Evolutionary conservation across 2,329 filamentous ascomycete genomes (phyloP).

Genomic region (Botryotinia globosa): DNA sequence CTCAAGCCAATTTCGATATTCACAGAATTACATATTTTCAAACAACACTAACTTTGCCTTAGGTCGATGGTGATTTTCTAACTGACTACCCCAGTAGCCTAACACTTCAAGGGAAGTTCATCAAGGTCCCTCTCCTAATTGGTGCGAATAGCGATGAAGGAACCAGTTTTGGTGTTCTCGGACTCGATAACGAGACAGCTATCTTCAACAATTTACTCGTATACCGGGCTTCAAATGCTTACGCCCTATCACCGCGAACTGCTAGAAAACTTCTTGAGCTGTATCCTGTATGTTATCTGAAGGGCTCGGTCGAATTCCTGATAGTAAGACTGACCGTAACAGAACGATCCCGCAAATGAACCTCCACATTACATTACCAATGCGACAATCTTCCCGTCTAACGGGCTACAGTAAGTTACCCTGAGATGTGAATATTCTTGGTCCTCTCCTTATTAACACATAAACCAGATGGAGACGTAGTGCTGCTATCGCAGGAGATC

Average conservation of each 20-base stretch:
- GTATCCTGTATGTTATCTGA: constrained; percentile 40
- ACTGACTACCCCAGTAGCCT: constrained; percentile 49
- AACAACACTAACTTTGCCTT: background rate
- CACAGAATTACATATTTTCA: background rate
- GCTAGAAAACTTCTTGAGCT: constrained; percentile 46
- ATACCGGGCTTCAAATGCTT: constrained; percentile 43
- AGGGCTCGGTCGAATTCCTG: background rate
- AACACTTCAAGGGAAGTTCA: constrained; percentile 43
- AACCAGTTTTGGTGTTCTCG: constrained; percentile 43
- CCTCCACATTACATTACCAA: constrained; percentile 44
- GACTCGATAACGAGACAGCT: constrained; percentile 44
- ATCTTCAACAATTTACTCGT: constrained; percentile 43
- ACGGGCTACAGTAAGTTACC: constrained; percentile 38
- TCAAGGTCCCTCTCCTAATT: constrained; percentile 46
- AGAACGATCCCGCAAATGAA: constrained; percentile 46
- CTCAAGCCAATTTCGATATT: background rate
- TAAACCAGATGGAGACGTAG: constrained; percentile 42
- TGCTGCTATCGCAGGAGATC: constrained; percentile 46
- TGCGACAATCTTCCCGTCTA: constrained; percentile 34
- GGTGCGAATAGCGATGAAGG: constrained; percentile 52
- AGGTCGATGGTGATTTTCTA: constrained; percentile 47
- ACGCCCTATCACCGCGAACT: constrained; percentile 46
- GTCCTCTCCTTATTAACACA: background rate
- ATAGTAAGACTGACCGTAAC: background rate
- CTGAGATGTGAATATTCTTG: no score